Evolutionary conservation across 2,329 filamentous ascomycete genomes (phyloP).

Genomic region (Monosporascus sp.): DNA sequence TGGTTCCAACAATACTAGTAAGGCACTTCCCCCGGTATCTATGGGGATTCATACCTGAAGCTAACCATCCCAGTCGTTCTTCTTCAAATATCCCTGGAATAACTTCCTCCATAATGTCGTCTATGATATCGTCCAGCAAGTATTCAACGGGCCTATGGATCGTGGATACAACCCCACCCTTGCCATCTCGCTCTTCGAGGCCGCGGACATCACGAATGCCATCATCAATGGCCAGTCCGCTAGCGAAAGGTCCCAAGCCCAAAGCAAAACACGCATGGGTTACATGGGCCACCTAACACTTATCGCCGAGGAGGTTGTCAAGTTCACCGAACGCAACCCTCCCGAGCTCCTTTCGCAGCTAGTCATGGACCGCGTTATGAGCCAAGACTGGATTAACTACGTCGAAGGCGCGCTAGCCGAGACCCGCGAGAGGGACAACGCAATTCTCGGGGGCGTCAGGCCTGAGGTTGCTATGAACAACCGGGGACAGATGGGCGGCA

Average conservation of each 20-base stretch:
- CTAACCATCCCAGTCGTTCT: constrained; percentile 67
- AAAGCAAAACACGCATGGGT: constrained; percentile 84
- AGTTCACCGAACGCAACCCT: constrained; percentile 92
- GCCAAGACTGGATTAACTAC: constrained; percentile 88
- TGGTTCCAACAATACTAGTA: constrained; percentile 93
- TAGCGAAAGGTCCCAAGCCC: constrained; percentile 79
- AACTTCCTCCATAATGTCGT: constrained; percentile 99
- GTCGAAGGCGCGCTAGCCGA: constrained; percentile 90
- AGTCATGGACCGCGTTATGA: constrained; percentile 84
- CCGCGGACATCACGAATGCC: constrained; percentile 80
- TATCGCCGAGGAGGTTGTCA: constrained; percentile 96
- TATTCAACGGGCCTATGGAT: constrained; percentile 98
- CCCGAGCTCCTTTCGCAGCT: constrained; percentile 79
- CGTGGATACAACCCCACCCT: constrained; percentile 86
- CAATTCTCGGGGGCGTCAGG: constrained; percentile 91
- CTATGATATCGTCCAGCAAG: constrained; percentile 97
- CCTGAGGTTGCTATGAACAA: constrained; percentile 85
- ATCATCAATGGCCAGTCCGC: constrained; percentile 87
- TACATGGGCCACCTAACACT: constrained; percentile 97
- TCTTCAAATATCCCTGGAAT: constrained; percentile 98
- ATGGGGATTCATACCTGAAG: neutral
- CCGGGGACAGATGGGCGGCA: constrained; percentile 56
- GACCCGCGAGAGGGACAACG: constrained; percentile 92
- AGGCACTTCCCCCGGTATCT: constrained; percentile 28
- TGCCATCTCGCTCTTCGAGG: constrained; percentile 89